phyloP scores from a whole-genome alignment of 2,329 filamentous ascomycete genomes.

The Ophiostoma angusticollis region DNA sequence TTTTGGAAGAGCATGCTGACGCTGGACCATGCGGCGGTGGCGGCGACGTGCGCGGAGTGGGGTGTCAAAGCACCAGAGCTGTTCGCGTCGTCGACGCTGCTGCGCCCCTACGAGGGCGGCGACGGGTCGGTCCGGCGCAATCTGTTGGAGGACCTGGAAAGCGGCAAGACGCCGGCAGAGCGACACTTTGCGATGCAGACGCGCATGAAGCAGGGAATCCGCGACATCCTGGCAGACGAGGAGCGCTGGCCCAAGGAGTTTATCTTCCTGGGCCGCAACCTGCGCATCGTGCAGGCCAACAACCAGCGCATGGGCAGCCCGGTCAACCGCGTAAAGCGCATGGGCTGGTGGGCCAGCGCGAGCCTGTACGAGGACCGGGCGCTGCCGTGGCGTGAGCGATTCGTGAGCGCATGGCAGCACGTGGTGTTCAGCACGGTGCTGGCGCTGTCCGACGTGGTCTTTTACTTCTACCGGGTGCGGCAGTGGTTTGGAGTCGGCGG shows the following conservation, averaged over 20 bases:
- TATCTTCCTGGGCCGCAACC: constrained; percentile 81
- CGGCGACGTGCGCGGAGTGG: constrained; percentile 63
- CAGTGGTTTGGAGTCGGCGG: constrained; percentile 65
- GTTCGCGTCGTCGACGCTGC: constrained; percentile 79
- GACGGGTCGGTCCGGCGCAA: constrained; percentile 51
- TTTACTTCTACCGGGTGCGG: constrained; percentile 65
- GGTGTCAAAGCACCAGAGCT: constrained; percentile 81
- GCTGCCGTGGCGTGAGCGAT: constrained; percentile 47
- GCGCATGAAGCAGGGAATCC: constrained; percentile 57
- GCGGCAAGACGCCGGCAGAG: constrained; percentile 46
- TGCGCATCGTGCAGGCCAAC: constrained; percentile 86
- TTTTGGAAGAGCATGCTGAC: constrained; percentile 94
- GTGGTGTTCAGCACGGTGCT: constrained; percentile 71
- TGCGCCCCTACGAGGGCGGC: constrained; percentile 84
- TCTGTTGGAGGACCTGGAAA: constrained; percentile 54
- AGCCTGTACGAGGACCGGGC: constrained; percentile 66
- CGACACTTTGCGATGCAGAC: constrained; percentile 84
- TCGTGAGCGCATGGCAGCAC: constrained; percentile 62
- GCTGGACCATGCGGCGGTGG: constrained; percentile 76
- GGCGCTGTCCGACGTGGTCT: constrained; percentile 63
- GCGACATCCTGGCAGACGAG: constrained; percentile 67
- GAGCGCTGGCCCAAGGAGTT: constrained; percentile 82
- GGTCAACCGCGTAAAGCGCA: constrained; percentile 88
- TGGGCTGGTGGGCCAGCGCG: constrained; percentile 75
- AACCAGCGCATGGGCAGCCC: constrained; percentile 84